Conservation (phyloP, 1,139 yeast genomes). For the Diutina mesorugosa region DNA sequence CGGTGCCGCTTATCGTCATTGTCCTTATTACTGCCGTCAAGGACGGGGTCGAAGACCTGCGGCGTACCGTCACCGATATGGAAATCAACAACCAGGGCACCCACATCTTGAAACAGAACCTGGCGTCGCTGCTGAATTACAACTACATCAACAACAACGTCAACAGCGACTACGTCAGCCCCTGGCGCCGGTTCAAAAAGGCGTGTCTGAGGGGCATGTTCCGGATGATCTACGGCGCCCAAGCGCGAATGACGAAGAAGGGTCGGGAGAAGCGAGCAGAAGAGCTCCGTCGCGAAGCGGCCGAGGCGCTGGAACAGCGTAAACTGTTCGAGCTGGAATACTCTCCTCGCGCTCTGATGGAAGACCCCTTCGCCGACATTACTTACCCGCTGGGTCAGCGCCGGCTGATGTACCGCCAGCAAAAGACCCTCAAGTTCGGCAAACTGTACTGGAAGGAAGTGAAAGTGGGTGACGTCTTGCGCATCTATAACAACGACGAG, state of each 20-base stretch:
- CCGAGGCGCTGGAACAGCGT: slow-evolving; percentile 3
- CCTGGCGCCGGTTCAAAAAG: slow-evolving; percentile 53
- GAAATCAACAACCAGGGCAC: slow-evolving; percentile 41
- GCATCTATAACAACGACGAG: slow-evolving; percentile 43
- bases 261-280: slow-evolving; percentile 24
- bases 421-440: slow-evolving; percentile 3
- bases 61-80: slow-evolving; percentile 38
- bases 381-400: slow-evolving; percentile 1
- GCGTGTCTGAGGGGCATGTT: neutral
- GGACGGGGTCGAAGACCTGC: slow-evolving; percentile 46
- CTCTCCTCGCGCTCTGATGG: neutral
- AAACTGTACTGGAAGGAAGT: slow-evolving; percentile 36
- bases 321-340: neutral
- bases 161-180: slow-evolving; percentile 34
- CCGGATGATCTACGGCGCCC: slow-evolving; percentile 8
- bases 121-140: slow-evolving; percentile 4
- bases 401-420: slow-evolving; percentile 1
- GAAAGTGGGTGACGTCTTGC: slow-evolving; percentile 38
- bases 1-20: slow-evolving; percentile 48
- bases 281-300: slow-evolving; percentile 7
- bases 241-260: slow-evolving; percentile 22
- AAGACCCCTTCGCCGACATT: neutral
- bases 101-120: slow-evolving; percentile 19
- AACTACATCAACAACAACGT: slow-evolving; percentile 30
- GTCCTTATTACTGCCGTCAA: slow-evolving; percentile 41